A percentile compares a stretch with the other conserved stretches of the same genome.
Conservation (phyloP, 202 grass and related monocot genomes). For the Zoysia matrella region DNA sequence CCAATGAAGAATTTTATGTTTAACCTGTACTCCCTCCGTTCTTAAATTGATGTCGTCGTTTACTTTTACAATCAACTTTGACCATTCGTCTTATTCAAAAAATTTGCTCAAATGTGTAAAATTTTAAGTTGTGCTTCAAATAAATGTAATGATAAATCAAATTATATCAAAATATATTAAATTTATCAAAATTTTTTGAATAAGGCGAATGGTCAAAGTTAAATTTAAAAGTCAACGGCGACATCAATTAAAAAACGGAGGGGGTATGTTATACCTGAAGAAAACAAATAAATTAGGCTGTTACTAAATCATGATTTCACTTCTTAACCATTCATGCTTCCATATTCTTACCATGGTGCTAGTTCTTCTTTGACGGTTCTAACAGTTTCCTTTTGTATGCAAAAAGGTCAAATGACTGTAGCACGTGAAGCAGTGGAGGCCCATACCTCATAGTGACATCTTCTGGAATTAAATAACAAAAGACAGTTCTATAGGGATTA, state of each 20-base stretch:
- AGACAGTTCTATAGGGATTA: slow-evolving; percentile 8
- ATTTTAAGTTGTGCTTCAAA: too few relatives aligned
- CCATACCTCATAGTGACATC: slow-evolving; percentile 9
- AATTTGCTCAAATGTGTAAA: too few relatives aligned
- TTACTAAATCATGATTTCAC: neutral
- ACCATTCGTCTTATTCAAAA: too few relatives aligned
- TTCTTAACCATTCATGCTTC: neutral
- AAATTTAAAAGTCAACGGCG: too few relatives aligned
- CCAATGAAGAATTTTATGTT: neutral
- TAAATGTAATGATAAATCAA: too few relatives aligned
- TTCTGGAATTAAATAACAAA: neutral
- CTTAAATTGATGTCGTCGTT: too few relatives aligned
- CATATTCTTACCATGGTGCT: slow-evolving; percentile 2
- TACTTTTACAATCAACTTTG: too few relatives aligned
- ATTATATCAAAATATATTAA: too few relatives aligned
- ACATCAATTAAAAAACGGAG: too few relatives aligned
- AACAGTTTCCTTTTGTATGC: slow-evolving; percentile 19
- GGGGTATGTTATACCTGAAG: neutral
- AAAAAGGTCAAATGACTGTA: neutral
- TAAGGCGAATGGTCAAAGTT: too few relatives aligned
- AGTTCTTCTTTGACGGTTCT: slow-evolving; percentile 19
- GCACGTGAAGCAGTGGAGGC: neutral
- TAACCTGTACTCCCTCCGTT: neutral
- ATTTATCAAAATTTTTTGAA: too few relatives aligned
- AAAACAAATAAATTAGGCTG: neutral